Percentiles rank a stretch among this genome's conserved stretches.
Evolutionary conservation across 352 stramenopile species (phyloP).

Genomic region (Pythium folliculosum): DNA sequence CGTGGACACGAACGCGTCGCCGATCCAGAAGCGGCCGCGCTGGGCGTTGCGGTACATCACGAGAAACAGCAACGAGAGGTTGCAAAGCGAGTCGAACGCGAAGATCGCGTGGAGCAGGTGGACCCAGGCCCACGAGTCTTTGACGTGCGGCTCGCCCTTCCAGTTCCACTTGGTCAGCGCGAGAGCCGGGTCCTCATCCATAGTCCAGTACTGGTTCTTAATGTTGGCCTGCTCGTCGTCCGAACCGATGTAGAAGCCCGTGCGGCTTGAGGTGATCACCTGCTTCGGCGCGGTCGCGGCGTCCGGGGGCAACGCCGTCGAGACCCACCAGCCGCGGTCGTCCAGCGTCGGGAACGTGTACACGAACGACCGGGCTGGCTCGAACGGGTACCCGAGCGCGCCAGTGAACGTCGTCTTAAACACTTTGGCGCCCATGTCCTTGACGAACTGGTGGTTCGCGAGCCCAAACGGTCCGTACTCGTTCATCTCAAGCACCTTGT

Average conservation of each 20-base stretch:
- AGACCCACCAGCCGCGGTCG: constrained; percentile 11
- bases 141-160: constrained; percentile 30
- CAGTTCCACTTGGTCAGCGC: constrained; percentile 21
- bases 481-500: constrained; percentile 17
- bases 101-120: constrained; percentile 51
- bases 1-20: constrained; percentile 19
- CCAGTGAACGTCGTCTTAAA: constrained; percentile 2
- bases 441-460: constrained; percentile 5
- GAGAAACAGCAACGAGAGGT: constrained; percentile 18
- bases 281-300: neutral
- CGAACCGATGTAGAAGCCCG: constrained; percentile 13
- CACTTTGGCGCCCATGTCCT: constrained; percentile 2
- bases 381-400: constrained; percentile 16
- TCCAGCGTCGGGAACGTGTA: neutral
- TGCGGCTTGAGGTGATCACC: constrained; percentile 12
- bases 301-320: neutral
- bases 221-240: constrained; percentile 22
- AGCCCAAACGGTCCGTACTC: constrained; percentile 6
- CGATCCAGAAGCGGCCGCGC: constrained; percentile 16
- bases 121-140: constrained; percentile 49
- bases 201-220: constrained; percentile 19
- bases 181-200: neutral
- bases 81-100: constrained; percentile 29
- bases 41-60: constrained; percentile 27
- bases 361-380: neutral